These are phyloP conservation scores for Yueomyces sp. DNA, from an alignment of 1,139 yeast species.

Conservation along the genomic window DNA sequence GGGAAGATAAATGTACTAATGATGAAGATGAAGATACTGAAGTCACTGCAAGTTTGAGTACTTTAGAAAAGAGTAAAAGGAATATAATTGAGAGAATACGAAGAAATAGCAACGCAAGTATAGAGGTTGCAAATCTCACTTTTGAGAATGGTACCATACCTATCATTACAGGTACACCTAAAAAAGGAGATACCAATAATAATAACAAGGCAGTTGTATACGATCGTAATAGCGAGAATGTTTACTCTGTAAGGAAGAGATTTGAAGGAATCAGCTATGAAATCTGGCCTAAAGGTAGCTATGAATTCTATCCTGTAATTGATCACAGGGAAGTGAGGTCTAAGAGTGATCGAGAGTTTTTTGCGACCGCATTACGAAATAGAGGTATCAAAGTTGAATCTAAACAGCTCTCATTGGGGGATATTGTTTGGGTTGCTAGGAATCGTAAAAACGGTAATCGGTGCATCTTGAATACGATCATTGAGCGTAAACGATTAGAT, in stretches of 20 bases:
- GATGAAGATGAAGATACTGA: conserved; percentile 7
- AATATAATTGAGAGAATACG: conserved; percentile 5
- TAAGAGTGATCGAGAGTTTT: conserved; percentile 49
- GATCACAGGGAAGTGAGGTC: conserved; percentile 77
- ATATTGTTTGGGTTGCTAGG: conserved; percentile 78
- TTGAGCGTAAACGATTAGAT: conserved; percentile 82
- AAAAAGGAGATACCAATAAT: background rate
- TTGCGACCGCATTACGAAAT: conserved; percentile 39
- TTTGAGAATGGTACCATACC: background rate
- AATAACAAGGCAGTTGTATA: background rate
- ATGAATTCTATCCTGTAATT: conserved; percentile 47
- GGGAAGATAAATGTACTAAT: conserved; percentile 2
- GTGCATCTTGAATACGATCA: conserved; percentile 63
- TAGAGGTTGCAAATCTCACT: background rate
- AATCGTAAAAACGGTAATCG: conserved; percentile 44
- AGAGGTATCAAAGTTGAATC: conserved; percentile 43
- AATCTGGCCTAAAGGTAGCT: conserved; percentile 42
- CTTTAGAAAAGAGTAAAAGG: background rate
- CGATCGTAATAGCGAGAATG: background rate
- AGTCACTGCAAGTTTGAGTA: conserved; percentile 13
- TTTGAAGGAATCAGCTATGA: conserved; percentile 22
- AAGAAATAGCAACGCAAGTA: conserved; percentile 1
- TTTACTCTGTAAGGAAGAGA: conserved; percentile 7
- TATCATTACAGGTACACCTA: background rate
- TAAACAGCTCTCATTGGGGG: conserved; percentile 66